Evolutionary conservation across 139 green algal genomes (phyloP).

Genomic region (Closterium sp.): DNA sequence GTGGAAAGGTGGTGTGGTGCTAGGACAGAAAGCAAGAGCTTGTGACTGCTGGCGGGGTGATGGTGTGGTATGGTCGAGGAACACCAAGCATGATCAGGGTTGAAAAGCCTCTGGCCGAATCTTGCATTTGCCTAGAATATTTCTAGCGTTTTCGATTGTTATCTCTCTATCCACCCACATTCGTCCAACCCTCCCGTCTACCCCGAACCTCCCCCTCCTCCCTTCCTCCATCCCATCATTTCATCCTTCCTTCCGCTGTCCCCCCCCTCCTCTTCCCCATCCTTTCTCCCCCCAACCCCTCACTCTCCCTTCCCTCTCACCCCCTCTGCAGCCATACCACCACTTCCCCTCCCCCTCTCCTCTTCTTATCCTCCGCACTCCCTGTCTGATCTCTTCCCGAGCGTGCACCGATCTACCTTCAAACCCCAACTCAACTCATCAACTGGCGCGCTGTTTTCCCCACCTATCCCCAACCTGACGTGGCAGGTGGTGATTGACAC

Average conservation of each 20-base stretch:
- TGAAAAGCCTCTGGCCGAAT: too few relatives aligned
- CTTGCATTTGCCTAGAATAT: too few relatives aligned
- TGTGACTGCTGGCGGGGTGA: too few relatives aligned
- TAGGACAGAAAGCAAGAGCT: too few relatives aligned
- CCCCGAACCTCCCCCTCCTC: too few relatives aligned
- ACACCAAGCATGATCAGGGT: too few relatives aligned
- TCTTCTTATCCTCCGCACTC: not conserved
- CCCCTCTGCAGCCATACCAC: not conserved
- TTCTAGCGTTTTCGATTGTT: too few relatives aligned
- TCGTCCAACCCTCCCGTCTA: too few relatives aligned
- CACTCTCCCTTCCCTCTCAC: not conserved
- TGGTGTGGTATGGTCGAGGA: too few relatives aligned
- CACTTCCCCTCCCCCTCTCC: not conserved
- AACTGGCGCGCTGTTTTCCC: not conserved
- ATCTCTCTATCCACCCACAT: too few relatives aligned
- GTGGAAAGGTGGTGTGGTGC: too few relatives aligned
- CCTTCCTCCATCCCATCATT: not conserved
- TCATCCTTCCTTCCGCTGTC: not conserved
- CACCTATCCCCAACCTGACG: not conserved
- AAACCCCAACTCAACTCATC: not conserved
- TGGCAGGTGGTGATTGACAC: slow-evolving; percentile 36
- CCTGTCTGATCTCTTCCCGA: not conserved
- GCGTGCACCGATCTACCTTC: not conserved
- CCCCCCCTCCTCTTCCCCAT: not conserved
- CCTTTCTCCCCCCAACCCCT: not conserved